Evolutionary conservation across 176 grass and related monocot genomes (phyloP).

Genomic region (Pontederia paniculata): DNA sequence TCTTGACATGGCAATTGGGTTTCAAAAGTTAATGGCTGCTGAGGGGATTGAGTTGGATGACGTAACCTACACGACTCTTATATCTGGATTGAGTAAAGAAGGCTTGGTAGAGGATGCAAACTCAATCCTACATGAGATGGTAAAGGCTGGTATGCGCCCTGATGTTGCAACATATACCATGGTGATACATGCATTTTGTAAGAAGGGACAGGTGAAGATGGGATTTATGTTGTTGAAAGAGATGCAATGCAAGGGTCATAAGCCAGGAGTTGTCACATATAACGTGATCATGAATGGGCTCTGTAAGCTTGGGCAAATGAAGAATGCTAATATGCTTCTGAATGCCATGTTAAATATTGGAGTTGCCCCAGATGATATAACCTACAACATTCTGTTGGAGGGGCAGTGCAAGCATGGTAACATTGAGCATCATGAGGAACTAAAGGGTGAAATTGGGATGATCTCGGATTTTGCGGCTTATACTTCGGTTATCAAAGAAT

Average conservation of each 20-base stretch:
- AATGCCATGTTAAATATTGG: conserved; percentile 72
- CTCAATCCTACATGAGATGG: conserved; percentile 43
- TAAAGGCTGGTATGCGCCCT: conserved; percentile 35
- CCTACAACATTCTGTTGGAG: conserved; percentile 86
- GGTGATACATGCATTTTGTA: conserved; percentile 85
- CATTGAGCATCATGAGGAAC: conserved; percentile 28
- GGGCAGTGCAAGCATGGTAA: conserved; percentile 64
- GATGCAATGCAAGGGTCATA: conserved; percentile 58
- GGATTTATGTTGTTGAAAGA: conserved; percentile 64
- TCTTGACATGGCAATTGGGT: conserved; percentile 36
- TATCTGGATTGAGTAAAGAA: conserved; percentile 50
- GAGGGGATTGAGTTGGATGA: conserved; percentile 51
- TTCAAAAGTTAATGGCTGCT: conserved; percentile 34
- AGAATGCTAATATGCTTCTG: conserved; percentile 67
- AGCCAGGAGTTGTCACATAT: conserved; percentile 58
- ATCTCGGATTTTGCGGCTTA: conserved; percentile 58
- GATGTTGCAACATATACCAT: conserved; percentile 62
- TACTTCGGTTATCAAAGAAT: conserved; percentile 50
- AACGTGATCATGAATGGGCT: conserved; percentile 81
- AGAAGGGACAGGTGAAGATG: conserved; percentile 46
- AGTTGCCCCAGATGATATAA: conserved; percentile 61
- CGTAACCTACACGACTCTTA: conserved; percentile 57
- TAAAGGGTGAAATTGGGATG: conserved; percentile 67
- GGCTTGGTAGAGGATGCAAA: conserved; percentile 31
- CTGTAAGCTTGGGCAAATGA: conserved; percentile 73